Evolutionary conservation across 2,329 filamentous ascomycete species (phyloP), one percentile per base, ranked within the genome.

Genomic region (Epichloe uncinata): DNA sequence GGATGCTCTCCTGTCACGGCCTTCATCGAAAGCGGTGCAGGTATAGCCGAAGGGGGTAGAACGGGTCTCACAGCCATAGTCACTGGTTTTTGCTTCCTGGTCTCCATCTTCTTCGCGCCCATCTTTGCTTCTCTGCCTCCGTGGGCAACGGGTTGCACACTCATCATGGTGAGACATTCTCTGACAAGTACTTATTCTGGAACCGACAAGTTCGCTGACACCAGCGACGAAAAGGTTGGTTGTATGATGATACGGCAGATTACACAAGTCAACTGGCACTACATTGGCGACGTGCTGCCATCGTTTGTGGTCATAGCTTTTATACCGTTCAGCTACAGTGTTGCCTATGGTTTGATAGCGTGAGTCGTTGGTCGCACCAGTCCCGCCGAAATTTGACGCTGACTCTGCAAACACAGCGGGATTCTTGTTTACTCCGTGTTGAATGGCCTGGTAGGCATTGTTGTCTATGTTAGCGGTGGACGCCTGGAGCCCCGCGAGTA

Each of bases 181-280:
- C 47, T 30, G 40, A 48, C 40, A 33, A 20, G 15, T 13, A n/a
- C 26, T 2, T 43, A 15, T 36, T 37, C 47, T 38, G 30, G 40
- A 48, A 36, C 33, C 38, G 11, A 42, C 16, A n/a, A n/a, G 20
- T 16, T 42, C 12, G 41, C 47, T 48, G 15, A 33, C 7, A 16
- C 36, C 13, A 42, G 11, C 33, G 18, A 30, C 34, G 13, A 5
- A 13, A 45, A 79, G 76, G 82, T 88, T 26, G 85, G 85, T 4
- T 85, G 82, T 56, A 74, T 88, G 66, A 89, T 89, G 85, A 83
- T 85, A 55, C 80, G 82, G 8, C 82, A 86, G 59, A 82, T 86
- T 48, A 81, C 78, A 18, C 78, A 82, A 48, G 81, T 88, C 67
- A 88, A 88, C 66, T 88, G 85, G 85, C 69, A 73, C 18, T 88